Evolutionary conservation across 2,329 filamentous ascomycete genomes (phyloP).

Genomic region (Helminthosporium solani): DNA sequence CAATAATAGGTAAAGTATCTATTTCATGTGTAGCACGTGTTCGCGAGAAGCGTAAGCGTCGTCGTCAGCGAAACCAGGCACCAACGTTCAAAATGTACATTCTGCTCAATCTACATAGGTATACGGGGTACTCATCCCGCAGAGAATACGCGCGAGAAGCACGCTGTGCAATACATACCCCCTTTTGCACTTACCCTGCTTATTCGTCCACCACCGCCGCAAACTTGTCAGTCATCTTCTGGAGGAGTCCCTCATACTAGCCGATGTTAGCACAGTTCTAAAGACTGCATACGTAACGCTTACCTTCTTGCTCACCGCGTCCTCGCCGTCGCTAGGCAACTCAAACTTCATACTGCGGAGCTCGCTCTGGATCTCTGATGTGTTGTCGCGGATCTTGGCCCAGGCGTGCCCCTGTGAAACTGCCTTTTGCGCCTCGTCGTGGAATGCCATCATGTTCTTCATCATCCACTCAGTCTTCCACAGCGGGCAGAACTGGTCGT

Average conservation of each 20-base stretch:
- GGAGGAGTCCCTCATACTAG: slow-evolving; percentile 88
- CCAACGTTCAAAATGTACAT: slow-evolving; percentile 30
- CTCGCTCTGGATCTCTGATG: slow-evolving; percentile 78
- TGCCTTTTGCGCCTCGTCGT: slow-evolving; percentile 96
- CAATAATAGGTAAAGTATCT: too few species aligned
- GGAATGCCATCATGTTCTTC: slow-evolving; percentile 98
- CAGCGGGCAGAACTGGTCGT: slow-evolving; percentile 97
- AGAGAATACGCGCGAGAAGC: slow-evolving; percentile 23
- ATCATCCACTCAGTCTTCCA: slow-evolving; percentile 99
- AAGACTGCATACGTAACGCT: slow-evolving; percentile 21
- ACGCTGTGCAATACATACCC: slow-evolving; percentile 27
- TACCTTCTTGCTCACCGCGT: slow-evolving; percentile 80
- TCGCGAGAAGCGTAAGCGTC: slow-evolving; percentile 23
- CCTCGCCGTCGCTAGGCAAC: slow-evolving; percentile 80
- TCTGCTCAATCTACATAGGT: slow-evolving; percentile 30
- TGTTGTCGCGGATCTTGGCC: slow-evolving; percentile 90
- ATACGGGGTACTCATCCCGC: slow-evolving; percentile 10
- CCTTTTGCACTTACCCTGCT: slow-evolving; percentile 54
- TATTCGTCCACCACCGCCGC: slow-evolving; percentile 95
- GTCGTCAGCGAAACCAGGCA: slow-evolving; percentile 40
- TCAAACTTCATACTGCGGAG: slow-evolving; percentile 97
- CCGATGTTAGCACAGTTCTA: slow-evolving; percentile 41
- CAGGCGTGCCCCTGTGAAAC: slow-evolving; percentile 87
- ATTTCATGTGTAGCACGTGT: too few species aligned
- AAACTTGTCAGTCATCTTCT: slow-evolving; percentile 96